Conservation (phyloP, 1,139 yeast species). For the Candida pseudocylindracea region DNA sequence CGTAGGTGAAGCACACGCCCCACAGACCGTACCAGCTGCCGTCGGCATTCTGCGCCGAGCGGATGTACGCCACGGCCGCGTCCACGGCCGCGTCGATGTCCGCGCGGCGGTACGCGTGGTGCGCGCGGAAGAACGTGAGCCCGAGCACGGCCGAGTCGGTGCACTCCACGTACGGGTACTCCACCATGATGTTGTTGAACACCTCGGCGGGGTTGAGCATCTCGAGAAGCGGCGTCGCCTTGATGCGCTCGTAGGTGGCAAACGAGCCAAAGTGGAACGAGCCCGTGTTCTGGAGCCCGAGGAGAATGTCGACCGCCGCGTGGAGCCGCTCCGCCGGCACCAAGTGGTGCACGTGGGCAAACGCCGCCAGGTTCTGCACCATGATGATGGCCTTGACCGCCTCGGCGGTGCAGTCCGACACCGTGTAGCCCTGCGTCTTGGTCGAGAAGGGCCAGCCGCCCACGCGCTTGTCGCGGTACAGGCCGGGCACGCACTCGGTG, state of each 20-base stretch:
- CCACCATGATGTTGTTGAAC: slow-evolving; percentile 95
- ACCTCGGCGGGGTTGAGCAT: slow-evolving; percentile 89
- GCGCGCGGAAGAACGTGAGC: slow-evolving; percentile 49
- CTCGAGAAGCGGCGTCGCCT: slow-evolving; percentile 64
- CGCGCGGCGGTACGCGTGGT: slow-evolving; percentile 37
- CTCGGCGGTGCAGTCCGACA: slow-evolving; percentile 94
- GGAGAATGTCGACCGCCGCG: slow-evolving; percentile 38
- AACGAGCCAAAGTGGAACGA: slow-evolving; percentile 76
- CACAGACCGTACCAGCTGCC: slow-evolving; percentile 99
- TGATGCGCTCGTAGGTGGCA: slow-evolving; percentile 74
- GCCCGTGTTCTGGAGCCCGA: slow-evolving; percentile 57
- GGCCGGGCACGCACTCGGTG: slow-evolving; percentile 54
- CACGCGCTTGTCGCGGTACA: slow-evolving; percentile 59
- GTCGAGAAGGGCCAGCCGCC: slow-evolving; percentile 99
- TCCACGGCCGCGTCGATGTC: slow-evolving; percentile 49
- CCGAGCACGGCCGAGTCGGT: slow-evolving; percentile 92
- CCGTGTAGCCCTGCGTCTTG: slow-evolving; percentile 88
- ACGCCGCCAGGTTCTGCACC: slow-evolving; percentile 47
- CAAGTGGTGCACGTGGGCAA: slow-evolving; percentile 6
- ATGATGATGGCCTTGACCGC: slow-evolving; percentile 83
- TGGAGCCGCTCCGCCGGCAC: slow-evolving; percentile 27
- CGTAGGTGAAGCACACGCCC: slow-evolving; percentile 95
- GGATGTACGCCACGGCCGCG: slow-evolving; percentile 54
- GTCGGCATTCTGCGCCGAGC: slow-evolving; percentile 41
- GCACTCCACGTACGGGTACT: slow-evolving; percentile 94